Evolutionary conservation across 257 asterid species (phyloP).

Genomic region (Agastache rugosa): DNA sequence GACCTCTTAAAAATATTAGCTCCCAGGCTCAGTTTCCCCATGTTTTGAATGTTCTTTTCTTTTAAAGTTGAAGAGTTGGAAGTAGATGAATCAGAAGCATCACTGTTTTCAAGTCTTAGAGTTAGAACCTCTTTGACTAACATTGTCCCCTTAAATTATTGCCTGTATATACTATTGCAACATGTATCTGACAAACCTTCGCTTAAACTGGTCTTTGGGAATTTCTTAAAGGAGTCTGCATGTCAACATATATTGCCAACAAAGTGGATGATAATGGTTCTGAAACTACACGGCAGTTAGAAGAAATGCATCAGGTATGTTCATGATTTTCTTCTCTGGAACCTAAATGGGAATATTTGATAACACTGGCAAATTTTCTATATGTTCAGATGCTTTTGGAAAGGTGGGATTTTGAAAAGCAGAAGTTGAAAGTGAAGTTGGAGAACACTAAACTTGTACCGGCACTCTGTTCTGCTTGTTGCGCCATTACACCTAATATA

Average conservation of each 20-base stretch:
- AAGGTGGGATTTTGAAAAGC: conserved; percentile 67
- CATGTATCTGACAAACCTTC: background rate
- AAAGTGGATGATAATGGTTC: conserved; percentile 48
- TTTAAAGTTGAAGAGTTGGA: background rate
- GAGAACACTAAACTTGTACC: conserved; percentile 37
- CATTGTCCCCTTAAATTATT: conserved; percentile 6
- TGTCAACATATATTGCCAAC: conserved; percentile 68
- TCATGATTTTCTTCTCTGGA: conserved; percentile 26
- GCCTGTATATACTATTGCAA: background rate
- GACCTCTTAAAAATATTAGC: conserved; percentile 4
- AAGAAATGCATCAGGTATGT: conserved; percentile 78
- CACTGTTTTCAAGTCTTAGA: background rate
- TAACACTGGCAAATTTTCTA: conserved; percentile 22
- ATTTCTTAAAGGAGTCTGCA: conserved; percentile 61
- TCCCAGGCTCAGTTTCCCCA: background rate
- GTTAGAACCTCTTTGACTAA: background rate
- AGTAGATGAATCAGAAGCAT: background rate
- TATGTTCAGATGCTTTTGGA: conserved; percentile 60
- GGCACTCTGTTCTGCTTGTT: conserved; percentile 54
- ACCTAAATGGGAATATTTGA: conserved; percentile 17
- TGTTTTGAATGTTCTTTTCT: background rate
- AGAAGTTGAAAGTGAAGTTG: conserved; percentile 48
- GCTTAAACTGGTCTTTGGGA: conserved; percentile 18
- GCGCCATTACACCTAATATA: conserved; percentile 60
- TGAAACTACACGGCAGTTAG: conserved; percentile 60